These are phyloP conservation scores for Phytophthora cryptogea DNA, from an alignment of 352 stramenopile genomes.

Conservation along the genomic window DNA sequence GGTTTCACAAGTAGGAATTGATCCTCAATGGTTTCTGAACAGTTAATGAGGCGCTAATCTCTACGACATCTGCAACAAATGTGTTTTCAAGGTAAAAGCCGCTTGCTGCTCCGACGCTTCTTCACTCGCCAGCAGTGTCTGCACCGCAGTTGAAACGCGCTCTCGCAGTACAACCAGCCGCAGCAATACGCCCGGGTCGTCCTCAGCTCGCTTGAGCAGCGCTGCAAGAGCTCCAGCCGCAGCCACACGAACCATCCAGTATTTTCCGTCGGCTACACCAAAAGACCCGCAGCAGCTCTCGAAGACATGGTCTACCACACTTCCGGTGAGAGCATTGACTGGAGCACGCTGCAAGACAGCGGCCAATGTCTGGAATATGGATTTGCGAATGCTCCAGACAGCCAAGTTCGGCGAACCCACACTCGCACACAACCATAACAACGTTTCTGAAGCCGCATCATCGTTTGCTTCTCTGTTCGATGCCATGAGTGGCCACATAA, in stretches of 20 bases:
- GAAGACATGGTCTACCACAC: slow-evolving; percentile 41
- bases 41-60: neutral
- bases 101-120: slow-evolving; percentile 69
- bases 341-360: slow-evolving; percentile 43
- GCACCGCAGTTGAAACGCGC: slow-evolving; percentile 41
- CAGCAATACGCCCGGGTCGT: slow-evolving; percentile 42
- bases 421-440: slow-evolving; percentile 58
- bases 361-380: slow-evolving; percentile 50
- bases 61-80: slow-evolving; percentile 37
- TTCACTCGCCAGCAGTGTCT: slow-evolving; percentile 53
- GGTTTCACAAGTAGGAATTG: no score
- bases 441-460: slow-evolving; percentile 28
- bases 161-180: slow-evolving; percentile 57
- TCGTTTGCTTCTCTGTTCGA: neutral
- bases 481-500: slow-evolving; percentile 45
- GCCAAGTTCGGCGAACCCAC: slow-evolving; percentile 44
- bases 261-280: slow-evolving; percentile 70
- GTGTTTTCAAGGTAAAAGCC: slow-evolving; percentile 51
- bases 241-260: slow-evolving; percentile 71
- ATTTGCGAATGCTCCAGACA: slow-evolving; percentile 71
- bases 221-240: slow-evolving; percentile 52
- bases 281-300: slow-evolving; percentile 52
- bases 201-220: slow-evolving; percentile 40
- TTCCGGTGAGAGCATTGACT: slow-evolving; percentile 8
- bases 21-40: no score